These are phyloP conservation scores for Scheffersomyces ergatensis DNA, from an alignment of 805 yeast genomes.

Conservation along the genomic window DNA sequence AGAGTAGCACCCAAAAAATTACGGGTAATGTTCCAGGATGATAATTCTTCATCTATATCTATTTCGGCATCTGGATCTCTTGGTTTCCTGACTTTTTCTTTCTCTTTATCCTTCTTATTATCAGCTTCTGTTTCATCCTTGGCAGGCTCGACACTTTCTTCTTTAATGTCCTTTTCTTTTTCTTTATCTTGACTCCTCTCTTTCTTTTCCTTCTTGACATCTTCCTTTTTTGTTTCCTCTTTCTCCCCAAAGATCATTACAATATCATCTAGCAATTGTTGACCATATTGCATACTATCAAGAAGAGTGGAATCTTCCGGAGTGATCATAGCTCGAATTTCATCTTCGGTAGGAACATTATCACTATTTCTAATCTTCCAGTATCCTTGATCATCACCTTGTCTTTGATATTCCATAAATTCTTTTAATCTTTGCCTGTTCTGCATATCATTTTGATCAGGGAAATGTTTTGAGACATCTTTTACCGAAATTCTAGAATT, in stretches of 20 bases:
- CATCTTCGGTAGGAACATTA: conserved; percentile 70
- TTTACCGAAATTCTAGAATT: conserved; percentile 75
- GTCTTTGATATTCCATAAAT: conserved; percentile 95
- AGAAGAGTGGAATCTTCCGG: conserved; percentile 89
- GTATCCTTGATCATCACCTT: conserved; percentile 90
- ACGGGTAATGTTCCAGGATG: conserved; percentile 93
- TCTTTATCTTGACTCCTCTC: conserved; percentile 40
- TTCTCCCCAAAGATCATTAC: conserved; percentile 49
- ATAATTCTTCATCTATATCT: conserved; percentile 76
- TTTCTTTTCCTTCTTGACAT: conserved; percentile 28
- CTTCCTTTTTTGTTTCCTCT: conserved; percentile 21
- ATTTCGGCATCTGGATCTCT: conserved; percentile 41
- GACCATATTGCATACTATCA: conserved; percentile 94
- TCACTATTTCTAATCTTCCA: conserved; percentile 78
- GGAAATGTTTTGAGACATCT: conserved; percentile 89
- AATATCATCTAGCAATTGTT: conserved; percentile 79
- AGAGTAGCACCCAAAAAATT: conserved; percentile 93
- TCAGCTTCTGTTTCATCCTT: conserved; percentile 25
- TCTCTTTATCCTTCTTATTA: conserved; percentile 20
- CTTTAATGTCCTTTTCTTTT: conserved; percentile 19
- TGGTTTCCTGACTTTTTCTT: conserved; percentile 29
- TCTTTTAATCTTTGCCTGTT: conserved; percentile 93
- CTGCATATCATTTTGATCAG: conserved; percentile 97
- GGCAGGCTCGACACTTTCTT: conserved; percentile 37
- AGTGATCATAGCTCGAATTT: conserved; percentile 74